phyloP scores from a whole-genome alignment of 2,329 filamentous ascomycete genomes.

The Aspergillus arachidicola region DNA sequence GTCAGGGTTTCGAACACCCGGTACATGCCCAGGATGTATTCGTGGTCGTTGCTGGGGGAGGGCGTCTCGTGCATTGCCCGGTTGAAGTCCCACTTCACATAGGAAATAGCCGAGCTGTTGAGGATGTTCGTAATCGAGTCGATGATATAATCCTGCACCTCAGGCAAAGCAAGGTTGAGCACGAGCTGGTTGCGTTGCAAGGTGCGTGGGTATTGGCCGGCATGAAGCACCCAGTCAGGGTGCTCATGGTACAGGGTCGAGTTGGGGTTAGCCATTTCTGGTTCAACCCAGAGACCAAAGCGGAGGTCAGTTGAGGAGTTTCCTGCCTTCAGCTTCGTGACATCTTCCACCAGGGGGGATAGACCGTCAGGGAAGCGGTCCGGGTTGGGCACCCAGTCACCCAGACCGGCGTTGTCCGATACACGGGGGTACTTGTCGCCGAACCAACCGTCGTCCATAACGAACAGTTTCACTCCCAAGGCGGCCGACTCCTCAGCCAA shows the following conservation, averaged over 20 bases:
- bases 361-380: constrained; percentile 62
- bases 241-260: constrained; percentile 64
- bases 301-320: constrained; percentile 54
- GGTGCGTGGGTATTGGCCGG: constrained; percentile 59
- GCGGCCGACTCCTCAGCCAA: constrained; percentile 60
- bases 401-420: constrained; percentile 60
- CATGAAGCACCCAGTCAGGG: constrained; percentile 65
- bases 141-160: constrained; percentile 67
- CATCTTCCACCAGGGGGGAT: constrained; percentile 51
- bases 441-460: constrained; percentile 70
- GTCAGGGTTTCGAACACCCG: constrained; percentile 64
- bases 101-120: constrained; percentile 56
- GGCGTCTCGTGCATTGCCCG: constrained; percentile 64
- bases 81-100: constrained; percentile 72
- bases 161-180: constrained; percentile 61
- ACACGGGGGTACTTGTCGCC: constrained; percentile 63
- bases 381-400: constrained; percentile 65
- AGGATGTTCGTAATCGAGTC: constrained; percentile 57
- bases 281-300: constrained; percentile 70
- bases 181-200: constrained; percentile 62
- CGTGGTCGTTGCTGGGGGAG: constrained; percentile 56
- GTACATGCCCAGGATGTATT: constrained; percentile 67
- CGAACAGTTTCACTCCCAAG: constrained; percentile 64
- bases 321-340: constrained; percentile 54
- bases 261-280: constrained; percentile 68